Evolutionary conservation across 2,329 filamentous ascomycete species (phyloP).

Genomic region (Calycina marina): DNA sequence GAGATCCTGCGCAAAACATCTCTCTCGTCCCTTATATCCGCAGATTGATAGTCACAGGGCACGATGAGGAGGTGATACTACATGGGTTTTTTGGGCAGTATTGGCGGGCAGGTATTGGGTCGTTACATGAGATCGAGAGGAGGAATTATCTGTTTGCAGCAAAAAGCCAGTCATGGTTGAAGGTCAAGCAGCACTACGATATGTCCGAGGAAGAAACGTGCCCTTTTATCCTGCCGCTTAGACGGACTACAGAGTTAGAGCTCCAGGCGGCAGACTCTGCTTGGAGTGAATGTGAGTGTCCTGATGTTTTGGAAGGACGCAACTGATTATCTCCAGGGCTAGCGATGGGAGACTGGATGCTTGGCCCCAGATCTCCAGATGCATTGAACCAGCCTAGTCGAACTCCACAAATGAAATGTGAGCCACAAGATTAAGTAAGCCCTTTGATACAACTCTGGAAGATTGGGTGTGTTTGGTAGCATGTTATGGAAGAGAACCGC

Average conservation of each 20-base stretch:
- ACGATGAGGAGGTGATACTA: conserved; percentile 74
- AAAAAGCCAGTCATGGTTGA: conserved; percentile 81
- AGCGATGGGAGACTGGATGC: conserved; percentile 97
- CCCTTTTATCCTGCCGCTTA: conserved; percentile 76
- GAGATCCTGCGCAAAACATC: conserved; percentile 25
- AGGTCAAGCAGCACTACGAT: conserved; percentile 83
- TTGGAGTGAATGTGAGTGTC: conserved; percentile 94
- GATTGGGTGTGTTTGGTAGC: no score
- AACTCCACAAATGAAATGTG: not conserved
- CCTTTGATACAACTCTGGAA: no score
- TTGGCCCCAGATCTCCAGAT: conserved; percentile 43
- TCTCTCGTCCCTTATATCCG: conserved; percentile 81
- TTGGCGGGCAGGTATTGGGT: conserved; percentile 67
- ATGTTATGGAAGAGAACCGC: no score
- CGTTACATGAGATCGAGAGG: conserved; percentile 75
- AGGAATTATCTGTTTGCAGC: conserved; percentile 91
- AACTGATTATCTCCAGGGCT: no score
- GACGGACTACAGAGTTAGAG: conserved; percentile 61
- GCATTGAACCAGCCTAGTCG: not conserved
- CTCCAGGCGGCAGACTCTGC: conserved; percentile 67
- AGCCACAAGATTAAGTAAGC: conserved; percentile 1
- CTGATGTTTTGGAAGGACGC: no score
- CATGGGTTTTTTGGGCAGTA: conserved; percentile 96
- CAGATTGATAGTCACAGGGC: conserved; percentile 78
- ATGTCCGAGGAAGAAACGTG: conserved; percentile 70